Conservation (phyloP, 768 basidiomycete genomes). For the Leccinum arenicola region DNA sequence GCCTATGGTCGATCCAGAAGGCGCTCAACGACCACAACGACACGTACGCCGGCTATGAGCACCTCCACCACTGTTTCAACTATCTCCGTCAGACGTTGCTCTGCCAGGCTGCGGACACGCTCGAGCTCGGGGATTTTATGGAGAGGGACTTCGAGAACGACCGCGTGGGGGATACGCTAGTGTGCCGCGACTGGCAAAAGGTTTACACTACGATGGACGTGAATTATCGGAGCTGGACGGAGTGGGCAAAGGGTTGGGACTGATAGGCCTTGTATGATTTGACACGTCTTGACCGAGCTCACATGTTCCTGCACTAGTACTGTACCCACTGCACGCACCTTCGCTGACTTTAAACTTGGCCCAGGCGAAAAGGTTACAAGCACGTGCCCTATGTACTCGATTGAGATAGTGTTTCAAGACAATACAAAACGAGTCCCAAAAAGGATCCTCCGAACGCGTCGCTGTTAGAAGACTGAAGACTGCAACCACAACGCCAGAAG, state of each 20-base stretch:
- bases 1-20: slow-evolving; percentile 13
- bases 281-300: neutral
- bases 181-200: slow-evolving; percentile 11
- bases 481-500: no score
- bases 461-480: no score
- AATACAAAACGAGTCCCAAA: no score
- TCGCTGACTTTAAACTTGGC: neutral
- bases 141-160: slow-evolving; percentile 9
- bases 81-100: slow-evolving; percentile 14
- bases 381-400: no score
- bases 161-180: slow-evolving; percentile 12
- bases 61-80: slow-evolving; percentile 15
- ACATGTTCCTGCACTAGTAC: neutral
- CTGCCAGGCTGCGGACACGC: slow-evolving; percentile 15
- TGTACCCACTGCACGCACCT: neutral
- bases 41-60: slow-evolving; percentile 3
- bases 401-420: no score
- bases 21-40: slow-evolving; percentile 12
- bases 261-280: neutral
- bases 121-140: slow-evolving; percentile 18
- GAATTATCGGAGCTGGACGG: slow-evolving; percentile 8
- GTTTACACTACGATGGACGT: slow-evolving; percentile 5
- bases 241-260: slow-evolving; percentile 12
- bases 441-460: no score
- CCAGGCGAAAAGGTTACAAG: no score